Evolutionary conservation across 129 eudicot species (phyloP).

Genomic region (Chrysanthemum makinoi): DNA sequence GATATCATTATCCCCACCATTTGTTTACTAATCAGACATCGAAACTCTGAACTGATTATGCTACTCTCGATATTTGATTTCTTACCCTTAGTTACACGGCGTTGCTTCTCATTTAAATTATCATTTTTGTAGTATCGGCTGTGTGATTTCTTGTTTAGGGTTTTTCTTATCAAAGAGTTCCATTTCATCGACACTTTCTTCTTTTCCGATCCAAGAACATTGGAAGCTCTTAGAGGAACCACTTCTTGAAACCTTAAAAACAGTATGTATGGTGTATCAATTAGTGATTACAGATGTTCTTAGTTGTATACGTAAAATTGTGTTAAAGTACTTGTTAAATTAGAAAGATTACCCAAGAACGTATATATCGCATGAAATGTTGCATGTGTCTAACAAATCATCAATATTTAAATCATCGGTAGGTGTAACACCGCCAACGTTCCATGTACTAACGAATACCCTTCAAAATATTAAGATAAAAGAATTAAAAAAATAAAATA

Average conservation of each 20-base stretch:
- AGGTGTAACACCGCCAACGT: slow-evolving; percentile 72
- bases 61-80: slow-evolving; percentile 31
- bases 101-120: slow-evolving; percentile 24
- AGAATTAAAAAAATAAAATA: background rate
- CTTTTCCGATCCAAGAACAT: slow-evolving; percentile 58
- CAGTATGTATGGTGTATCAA: background rate
- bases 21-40: slow-evolving; percentile 63
- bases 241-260: slow-evolving; percentile 71
- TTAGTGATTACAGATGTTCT: background rate
- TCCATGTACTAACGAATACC: slow-evolving; percentile 73
- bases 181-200: slow-evolving; percentile 50
- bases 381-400: slow-evolving; percentile 51
- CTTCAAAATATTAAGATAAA: slow-evolving; percentile 24
- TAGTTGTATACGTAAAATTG: background rate
- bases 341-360: slow-evolving; percentile 56
- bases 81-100: slow-evolving; percentile 1
- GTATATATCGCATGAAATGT: slow-evolving; percentile 53
- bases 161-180: slow-evolving; percentile 58
- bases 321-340: background rate
- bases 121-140: background rate
- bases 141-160: slow-evolving; percentile 42
- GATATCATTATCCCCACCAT: slow-evolving; percentile 80
- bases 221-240: slow-evolving; percentile 71
- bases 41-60: slow-evolving; percentile 32
- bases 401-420: slow-evolving; percentile 49